A percentile compares a stretch with the other conserved stretches of the same genome.
phyloP scores from a whole-genome alignment of 306 rosid species.

The Pachyrhizus erosus region DNA sequence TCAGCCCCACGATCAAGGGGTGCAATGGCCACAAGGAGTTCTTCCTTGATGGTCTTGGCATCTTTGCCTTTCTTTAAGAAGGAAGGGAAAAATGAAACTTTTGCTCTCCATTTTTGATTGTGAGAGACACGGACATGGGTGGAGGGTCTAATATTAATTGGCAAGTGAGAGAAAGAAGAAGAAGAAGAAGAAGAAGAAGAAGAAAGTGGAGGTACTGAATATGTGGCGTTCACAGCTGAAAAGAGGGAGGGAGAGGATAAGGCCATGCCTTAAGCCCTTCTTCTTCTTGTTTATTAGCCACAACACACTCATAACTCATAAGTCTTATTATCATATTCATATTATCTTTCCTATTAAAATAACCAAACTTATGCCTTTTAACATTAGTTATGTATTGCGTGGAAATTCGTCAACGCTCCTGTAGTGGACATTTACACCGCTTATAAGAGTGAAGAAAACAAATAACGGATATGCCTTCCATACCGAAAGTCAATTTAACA shows the following conservation, averaged over 20 bases:
- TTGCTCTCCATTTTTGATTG: slow-evolving; percentile 68
- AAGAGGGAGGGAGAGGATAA: slow-evolving; percentile 55
- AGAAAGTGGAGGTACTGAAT: slow-evolving; percentile 41
- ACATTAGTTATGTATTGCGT: too few species aligned
- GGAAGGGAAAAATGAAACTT: slow-evolving; percentile 75
- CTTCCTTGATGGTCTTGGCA: slow-evolving; percentile 63
- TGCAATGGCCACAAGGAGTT: slow-evolving; percentile 78
- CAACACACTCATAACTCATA: neutral
- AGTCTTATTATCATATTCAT: too few species aligned
- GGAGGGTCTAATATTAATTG: slow-evolving; percentile 39
- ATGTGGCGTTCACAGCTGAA: slow-evolving; percentile 38
- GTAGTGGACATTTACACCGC: too few species aligned
- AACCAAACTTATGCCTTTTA: too few species aligned
- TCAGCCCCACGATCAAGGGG: slow-evolving; percentile 90
- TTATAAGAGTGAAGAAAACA: too few species aligned
- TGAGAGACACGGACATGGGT: slow-evolving; percentile 17
- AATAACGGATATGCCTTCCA: too few species aligned
- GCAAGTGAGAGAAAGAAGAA: slow-evolving; percentile 47
- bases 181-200: slow-evolving; percentile 40
- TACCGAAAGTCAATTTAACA: too few species aligned
- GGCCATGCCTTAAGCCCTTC: slow-evolving; percentile 50
- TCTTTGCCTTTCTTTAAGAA: slow-evolving; percentile 70
- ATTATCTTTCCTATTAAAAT: too few species aligned
- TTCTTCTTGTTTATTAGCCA: neutral
- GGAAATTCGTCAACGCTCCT: too few species aligned